Percentiles rank a stretch among this genome's conserved stretches.
Conservation (phyloP, 2,329 filamentous ascomycete genomes). For the Diaporthe humulicola region DNA sequence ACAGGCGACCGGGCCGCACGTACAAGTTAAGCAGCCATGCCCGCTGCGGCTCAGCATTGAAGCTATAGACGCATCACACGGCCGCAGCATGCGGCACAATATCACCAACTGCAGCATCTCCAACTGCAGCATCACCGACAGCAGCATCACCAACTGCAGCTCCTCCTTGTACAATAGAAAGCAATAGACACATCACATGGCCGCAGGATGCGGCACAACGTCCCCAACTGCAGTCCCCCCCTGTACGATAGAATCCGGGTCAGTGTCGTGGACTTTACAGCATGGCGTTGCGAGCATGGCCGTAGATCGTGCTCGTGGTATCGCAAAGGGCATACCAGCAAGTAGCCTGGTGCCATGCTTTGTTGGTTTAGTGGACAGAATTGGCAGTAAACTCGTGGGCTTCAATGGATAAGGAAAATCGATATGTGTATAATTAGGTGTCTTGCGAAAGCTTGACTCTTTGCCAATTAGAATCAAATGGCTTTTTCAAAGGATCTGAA, state of each 20-base stretch:
- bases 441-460: neutral
- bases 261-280: neutral
- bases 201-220: too few species aligned
- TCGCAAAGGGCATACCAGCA: neutral
- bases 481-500: neutral
- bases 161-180: too few species aligned
- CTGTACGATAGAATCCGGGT: too few species aligned
- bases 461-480: neutral
- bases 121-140: too few species aligned
- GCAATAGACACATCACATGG: too few species aligned
- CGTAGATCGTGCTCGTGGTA: neutral
- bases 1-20: neutral
- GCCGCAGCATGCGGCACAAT: too few species aligned
- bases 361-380: neutral
- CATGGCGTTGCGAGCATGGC: neutral
- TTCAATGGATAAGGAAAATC: too few species aligned
- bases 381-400: too few species aligned
- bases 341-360: neutral
- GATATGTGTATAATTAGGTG: neutral
- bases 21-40: neutral
- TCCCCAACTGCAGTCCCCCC: too few species aligned
- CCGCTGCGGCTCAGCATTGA: neutral
- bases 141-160: too few species aligned
- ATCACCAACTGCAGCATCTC: too few species aligned
- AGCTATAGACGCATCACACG: neutral